Evolutionary conservation across 805 yeast species (phyloP), one percentile per base, ranked within the genome.

Genomic region (Candida nanaspora): DNA sequence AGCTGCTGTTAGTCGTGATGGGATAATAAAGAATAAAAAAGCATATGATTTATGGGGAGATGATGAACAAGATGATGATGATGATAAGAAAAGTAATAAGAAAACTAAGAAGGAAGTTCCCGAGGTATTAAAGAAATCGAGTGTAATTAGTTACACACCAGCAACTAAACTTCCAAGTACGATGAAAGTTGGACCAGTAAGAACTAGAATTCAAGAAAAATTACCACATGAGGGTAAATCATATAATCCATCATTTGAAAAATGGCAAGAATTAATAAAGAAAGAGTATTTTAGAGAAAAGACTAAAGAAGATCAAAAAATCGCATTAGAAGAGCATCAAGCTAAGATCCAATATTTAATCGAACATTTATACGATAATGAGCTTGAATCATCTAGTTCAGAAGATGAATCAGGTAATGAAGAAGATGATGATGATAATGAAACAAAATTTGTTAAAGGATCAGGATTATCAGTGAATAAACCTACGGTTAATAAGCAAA

Each of bases 161-260:
- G 76, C 86, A 5, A 70, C 73, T 3, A 59, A 57, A 5, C 66
- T 61, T 4, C 91, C 93, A 13, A 59, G 57, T 21, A 81, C 89
- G 2, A 51, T 80, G 48, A 67, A 60, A 36, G 59, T 64, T 26
- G 65, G 65, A 3, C 81, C 94, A 1, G 57, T 79, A n/a, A 51
- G 52, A 33, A 74, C 86, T 15, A 71, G 68, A 43, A 70, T 70
- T n/a, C 52, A 64, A 36, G 79, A 69, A 16, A 59, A 50, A 2
- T 42, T 79, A 3, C 88, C 95, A 11, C 81, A 82, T 51, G 93
- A 82, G 2, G 98, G 98, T 41, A 85, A 83, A 59, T 89, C 98
- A 2, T 93, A 87, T 57, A 93, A 93, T 57, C 98, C 98, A 21
- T 73, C 91, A 11, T 68, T 80, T 47, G 83, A 81, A 41, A 77